Conservation (phyloP, 2,329 filamentous ascomycete genomes). For the Camptophora hylomeconis region DNA sequence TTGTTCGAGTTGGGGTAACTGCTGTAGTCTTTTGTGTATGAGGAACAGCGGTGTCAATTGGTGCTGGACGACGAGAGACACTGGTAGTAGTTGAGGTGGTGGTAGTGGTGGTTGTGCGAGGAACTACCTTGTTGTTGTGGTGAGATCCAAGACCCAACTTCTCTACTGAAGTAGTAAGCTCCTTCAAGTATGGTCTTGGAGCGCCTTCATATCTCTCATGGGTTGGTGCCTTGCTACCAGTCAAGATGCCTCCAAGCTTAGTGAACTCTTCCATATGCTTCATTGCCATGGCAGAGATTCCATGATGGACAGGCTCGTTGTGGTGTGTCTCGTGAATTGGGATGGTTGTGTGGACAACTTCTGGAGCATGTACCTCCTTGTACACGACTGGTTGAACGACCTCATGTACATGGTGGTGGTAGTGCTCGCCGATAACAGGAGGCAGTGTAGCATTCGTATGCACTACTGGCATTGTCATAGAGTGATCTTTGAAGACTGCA, state of each 20-base stretch:
- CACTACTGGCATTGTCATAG: conserved; percentile 32
- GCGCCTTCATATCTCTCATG: conserved; percentile 44
- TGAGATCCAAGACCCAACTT: too few relatives aligned
- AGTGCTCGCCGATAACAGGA: conserved; percentile 45
- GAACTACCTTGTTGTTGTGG: too few relatives aligned
- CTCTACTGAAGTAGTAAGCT: too few relatives aligned
- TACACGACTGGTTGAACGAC: conserved; percentile 58
- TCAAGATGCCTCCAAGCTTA: conserved; percentile 40
- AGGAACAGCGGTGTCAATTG: too few relatives aligned
- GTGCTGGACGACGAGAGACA: too few relatives aligned
- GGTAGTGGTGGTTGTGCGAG: too few relatives aligned
- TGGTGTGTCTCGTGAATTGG: conserved; percentile 63
- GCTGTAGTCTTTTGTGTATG: too few relatives aligned
- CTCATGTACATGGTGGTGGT: conserved; percentile 55
- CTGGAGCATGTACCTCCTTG: conserved; percentile 45
- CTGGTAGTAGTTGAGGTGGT: too few relatives aligned
- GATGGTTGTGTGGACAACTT: conserved; percentile 56
- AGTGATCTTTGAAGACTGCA: conserved; percentile 40
- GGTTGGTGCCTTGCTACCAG: conserved; percentile 23
- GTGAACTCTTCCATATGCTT: conserved; percentile 54
- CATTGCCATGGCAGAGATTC: conserved; percentile 48
- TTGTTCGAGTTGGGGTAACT: too few relatives aligned
- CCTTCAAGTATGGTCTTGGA: conserved; percentile 16
- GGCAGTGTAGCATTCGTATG: conserved; percentile 37
- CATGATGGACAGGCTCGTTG: conserved; percentile 52